A percentile compares a stretch with the other conserved stretches of the same genome.
These are phyloP conservation scores for Moesziomyces antarcticus DNA, from an alignment of 1,284 basidiomycete species.

Conservation along the genomic window DNA sequence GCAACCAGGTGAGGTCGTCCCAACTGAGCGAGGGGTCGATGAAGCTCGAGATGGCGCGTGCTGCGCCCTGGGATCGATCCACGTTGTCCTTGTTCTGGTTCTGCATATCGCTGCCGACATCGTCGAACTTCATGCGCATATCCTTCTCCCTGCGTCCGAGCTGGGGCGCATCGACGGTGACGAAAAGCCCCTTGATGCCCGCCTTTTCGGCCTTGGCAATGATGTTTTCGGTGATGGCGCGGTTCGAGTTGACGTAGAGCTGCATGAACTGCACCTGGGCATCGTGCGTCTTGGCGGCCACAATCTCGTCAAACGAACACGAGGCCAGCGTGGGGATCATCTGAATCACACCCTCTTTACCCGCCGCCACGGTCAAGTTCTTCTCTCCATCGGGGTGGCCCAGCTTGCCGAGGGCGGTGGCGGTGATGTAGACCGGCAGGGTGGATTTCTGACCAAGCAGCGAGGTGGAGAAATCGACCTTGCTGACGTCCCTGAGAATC, in stretches of 20 bases:
- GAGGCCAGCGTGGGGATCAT: constrained; percentile 68
- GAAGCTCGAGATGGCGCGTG: constrained; percentile 70
- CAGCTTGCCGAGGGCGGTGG: constrained; percentile 85
- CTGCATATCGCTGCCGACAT: constrained; percentile 69
- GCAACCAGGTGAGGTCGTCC: constrained; percentile 78
- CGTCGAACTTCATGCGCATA: constrained; percentile 72
- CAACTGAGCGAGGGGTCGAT: constrained; percentile 71
- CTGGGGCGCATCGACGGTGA: constrained; percentile 89
- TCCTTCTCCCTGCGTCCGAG: constrained; percentile 87
- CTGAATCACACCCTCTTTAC: constrained; percentile 79
- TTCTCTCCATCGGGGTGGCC: constrained; percentile 93
- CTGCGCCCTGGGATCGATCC: constrained; percentile 59
- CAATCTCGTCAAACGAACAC: constrained; percentile 75
- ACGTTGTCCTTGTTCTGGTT: constrained; percentile 60
- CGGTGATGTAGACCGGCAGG: constrained; percentile 76
- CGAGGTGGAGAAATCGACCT: constrained; percentile 75
- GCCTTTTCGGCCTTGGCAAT: constrained; percentile 78
- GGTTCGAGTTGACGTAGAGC: constrained; percentile 84
- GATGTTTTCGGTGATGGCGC: constrained; percentile 77
- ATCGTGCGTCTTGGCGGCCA: constrained; percentile 72
- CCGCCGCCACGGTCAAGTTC: constrained; percentile 82
- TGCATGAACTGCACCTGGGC: constrained; percentile 72
- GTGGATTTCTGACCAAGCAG: constrained; percentile 49
- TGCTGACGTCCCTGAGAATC: constrained; percentile 82
- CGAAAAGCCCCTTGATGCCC: constrained; percentile 82